Evolutionary conservation across 805 yeast genomes (phyloP), one percentile per base, ranked within the genome.

Genomic region (Myxozyma neotropica): DNA sequence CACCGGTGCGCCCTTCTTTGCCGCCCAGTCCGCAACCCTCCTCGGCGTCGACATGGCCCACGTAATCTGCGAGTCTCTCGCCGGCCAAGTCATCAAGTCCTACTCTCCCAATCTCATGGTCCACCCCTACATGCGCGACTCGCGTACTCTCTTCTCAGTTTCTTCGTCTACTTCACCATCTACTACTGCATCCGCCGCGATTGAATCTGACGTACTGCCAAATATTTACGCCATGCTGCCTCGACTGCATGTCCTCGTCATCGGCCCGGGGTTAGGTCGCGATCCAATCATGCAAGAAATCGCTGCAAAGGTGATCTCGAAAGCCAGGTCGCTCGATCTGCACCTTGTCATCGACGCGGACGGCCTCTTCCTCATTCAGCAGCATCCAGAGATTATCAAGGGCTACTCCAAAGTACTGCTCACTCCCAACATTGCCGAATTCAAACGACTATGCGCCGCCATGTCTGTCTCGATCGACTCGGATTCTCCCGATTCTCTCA

Each of bases 21-120:
- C 96, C 36, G 88, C 95, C 4, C 87, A 88, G 71, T 88, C 96
- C 0, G 83, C 96, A 0, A 88, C 96, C 1, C 74, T 87, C 38
- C 79, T 87, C 51, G 99, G 99, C 0, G 86, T 91, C 54, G 99
- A 93, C 71, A 78, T 94, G 75, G 82, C 93, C 38, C 98, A 93
- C 73, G 80, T 93, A 8, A 80, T 94, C n/a, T 94, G 98, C 75
- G 96, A 90, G 66, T 73, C 75, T 52, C 74, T 77, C 31, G 97
- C 97, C 0, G 92, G 89, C 0, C 75, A 86, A 0, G 86, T 89
- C 5, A 90, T 93, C 69, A 93, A 93, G 73, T 75, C 86, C 29
- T 94, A 94, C 73, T 83, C 95, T 5, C 98, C 99, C 0, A 91
- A 93, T 70, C 75, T 93, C 51, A 94, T 93, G 97, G 96, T 94